Evolutionary conservation across 371 early-diverging fungal genomes (phyloP), one percentile per base, ranked within the genome.

Genomic region (Mortierella polycephala): DNA sequence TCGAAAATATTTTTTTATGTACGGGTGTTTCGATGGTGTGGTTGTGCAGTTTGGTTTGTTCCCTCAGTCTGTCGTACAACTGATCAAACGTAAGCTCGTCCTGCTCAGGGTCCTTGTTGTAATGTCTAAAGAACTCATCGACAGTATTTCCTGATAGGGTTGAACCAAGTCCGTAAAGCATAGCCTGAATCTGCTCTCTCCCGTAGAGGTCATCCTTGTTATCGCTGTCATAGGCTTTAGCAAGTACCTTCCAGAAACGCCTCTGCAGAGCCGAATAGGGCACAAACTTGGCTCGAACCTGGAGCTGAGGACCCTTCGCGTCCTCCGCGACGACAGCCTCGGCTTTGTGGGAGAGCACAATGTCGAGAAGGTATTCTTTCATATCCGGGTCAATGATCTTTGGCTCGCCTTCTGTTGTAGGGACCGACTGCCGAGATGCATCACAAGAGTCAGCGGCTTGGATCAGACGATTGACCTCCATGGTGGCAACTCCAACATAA

Each of bases 161-260:
- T 40, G 89, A 88, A 5, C 91, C 92, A 7, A 95, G 69, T 51
- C 87, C 85, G 54, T 91, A 93, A n/a, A 95, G 82, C 90, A 94
- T 89, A 40, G 94, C 85, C 37, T 85, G 84, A 5, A 95, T 76
- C 60, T 91, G 90, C 0, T 91, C 76, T 20, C 84, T 83, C 70
- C 70, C 82, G 64, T 86, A 81, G 1, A 70, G 69, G 11, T 82
- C 82, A 16, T 23, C 30, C 18, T 40, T 12, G 8, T 18, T 20
- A 9, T 57, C 62, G 0, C 83, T 70, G 61, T 90, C 92, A 65
- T 89, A 94, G 2, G 82, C 75, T 16, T 87, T 87, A 62, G 91
- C 84, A 30, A 93, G 74, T 0, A 88, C 87, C 1, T 83, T 58
- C 91, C 93, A 94, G 69, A 93, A 93, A 74, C 91, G 88, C 50